Evolutionary conservation across 768 basidiomycete genomes (phyloP).

Genomic region (Phylloporus sp.): DNA sequence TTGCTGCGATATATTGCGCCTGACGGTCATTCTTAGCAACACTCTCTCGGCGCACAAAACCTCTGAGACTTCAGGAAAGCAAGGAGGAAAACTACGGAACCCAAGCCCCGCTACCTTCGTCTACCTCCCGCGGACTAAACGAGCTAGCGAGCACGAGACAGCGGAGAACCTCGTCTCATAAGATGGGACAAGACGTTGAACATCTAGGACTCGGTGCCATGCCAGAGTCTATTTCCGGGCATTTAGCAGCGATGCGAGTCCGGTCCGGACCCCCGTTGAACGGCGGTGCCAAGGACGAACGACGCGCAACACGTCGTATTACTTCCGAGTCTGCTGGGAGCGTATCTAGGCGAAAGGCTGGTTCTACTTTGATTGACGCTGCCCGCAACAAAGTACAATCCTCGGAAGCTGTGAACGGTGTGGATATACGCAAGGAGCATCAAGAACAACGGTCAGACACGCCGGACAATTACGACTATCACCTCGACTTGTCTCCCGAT

Average conservation of each 20-base stretch:
- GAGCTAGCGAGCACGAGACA: slow-evolving; percentile 7
- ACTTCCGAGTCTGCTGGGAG: slow-evolving; percentile 16
- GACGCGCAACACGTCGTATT: slow-evolving; percentile 11
- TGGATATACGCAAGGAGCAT: neutral
- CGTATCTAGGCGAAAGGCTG: slow-evolving; percentile 5
- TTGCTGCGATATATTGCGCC: neutral
- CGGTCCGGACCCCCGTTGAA: slow-evolving; percentile 13
- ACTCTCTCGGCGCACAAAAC: slow-evolving; percentile 10
- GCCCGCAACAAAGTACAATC: slow-evolving; percentile 6
- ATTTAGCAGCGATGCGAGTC: slow-evolving; percentile 21
- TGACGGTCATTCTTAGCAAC: slow-evolving; percentile 10
- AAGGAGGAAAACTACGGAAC: slow-evolving; percentile 4
- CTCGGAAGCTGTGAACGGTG: neutral
- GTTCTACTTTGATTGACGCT: neutral
- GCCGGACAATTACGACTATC: slow-evolving; percentile 13
- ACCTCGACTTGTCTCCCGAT: slow-evolving; percentile 24
- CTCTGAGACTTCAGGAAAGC: slow-evolving; percentile 10
- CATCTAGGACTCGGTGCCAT: slow-evolving; percentile 16
- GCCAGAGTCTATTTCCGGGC: slow-evolving; percentile 28
- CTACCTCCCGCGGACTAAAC: slow-evolving; percentile 1
- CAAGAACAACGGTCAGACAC: slow-evolving; percentile 12
- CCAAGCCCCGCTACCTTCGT: neutral
- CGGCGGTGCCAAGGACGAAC: neutral
- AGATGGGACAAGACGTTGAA: slow-evolving; percentile 4
- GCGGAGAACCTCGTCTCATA: slow-evolving; percentile 12